Base-by-base conservation (phyloP, 2,329 filamentous ascomycete species). In the Anisogramma anomala region DNA sequence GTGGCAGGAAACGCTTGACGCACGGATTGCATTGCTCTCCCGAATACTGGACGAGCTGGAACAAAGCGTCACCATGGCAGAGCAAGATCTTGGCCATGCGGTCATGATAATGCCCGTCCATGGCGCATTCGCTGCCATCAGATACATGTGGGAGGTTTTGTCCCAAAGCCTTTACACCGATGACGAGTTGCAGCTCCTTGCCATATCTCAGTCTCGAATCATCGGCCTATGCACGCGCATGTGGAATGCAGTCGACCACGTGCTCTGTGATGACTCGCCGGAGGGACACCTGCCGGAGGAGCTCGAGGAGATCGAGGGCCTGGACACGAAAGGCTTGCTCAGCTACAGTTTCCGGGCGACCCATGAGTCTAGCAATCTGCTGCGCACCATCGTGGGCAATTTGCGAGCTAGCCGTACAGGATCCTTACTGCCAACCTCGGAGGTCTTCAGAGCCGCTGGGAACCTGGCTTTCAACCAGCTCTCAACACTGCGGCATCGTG, bases 321-420 rank as follows among this genome's bases (percentile, higher is more conserved):
- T 86, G 2, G 80, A 83, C 38, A 87, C 86, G 0, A 96, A 95
- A 55, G 86, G 93, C 52, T 72, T 94, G 14, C 63, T 98, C 34
- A 96, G 89, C 49, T 98, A 91, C 58, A 94, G 87, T 48, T 98
- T 94, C 72, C 77, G 91, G 52, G 85, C 87, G 5, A 69, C 95
- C n/a, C 89, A 94, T 48, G 91, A 98, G 62, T 85, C 88, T 18
- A 91, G 86, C 58, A 78, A 85, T 42, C 64, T 93, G 4, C 68
- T 89, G 58, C 74, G 79, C 47, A 67, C 71, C 0, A 70, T 84
- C 27, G 61, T 81, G 17, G 60, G 65, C 18, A 74, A 75, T 13
- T 56, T 68, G 14, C 69, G 69, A 18, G 68, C 71, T 38, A 63
- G 63, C 13, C 65, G 66, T 8, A 53, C 60, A 9, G 63, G 64